Conservation (phyloP, 2,329 filamentous ascomycete genomes). For the Aureobasidium mangrovei region DNA sequence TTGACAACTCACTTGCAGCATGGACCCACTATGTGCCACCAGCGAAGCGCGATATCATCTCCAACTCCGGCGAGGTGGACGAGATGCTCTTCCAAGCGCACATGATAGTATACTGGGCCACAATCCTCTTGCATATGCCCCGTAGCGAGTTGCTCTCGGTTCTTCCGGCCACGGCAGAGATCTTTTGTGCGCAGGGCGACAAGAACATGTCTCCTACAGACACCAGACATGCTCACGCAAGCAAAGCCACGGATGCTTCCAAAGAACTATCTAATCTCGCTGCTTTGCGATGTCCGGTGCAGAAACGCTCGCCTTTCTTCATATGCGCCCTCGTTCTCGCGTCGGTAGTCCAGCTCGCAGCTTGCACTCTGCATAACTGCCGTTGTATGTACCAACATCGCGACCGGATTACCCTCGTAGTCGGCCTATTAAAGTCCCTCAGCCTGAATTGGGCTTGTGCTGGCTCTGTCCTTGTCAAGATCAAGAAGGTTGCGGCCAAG, state of each 20-base stretch:
- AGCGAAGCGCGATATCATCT: slow-evolving; percentile 62
- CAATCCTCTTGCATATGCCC: slow-evolving; percentile 71
- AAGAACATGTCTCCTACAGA: slow-evolving; percentile 43
- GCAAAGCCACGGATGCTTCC: slow-evolving; percentile 71
- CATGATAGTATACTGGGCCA: slow-evolving; percentile 58
- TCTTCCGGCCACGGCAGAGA: slow-evolving; percentile 44
- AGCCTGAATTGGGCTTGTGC: slow-evolving; percentile 66
- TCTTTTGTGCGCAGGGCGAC: slow-evolving; percentile 36
- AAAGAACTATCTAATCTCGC: slow-evolving; percentile 68
- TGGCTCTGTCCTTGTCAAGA: slow-evolving; percentile 58
- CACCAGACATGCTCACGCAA: slow-evolving; percentile 56
- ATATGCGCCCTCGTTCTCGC: slow-evolving; percentile 70
- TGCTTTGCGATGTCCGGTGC: slow-evolving; percentile 60
- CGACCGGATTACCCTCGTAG: slow-evolving; percentile 61
- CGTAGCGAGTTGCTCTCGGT: slow-evolving; percentile 62
- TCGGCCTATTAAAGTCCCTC: slow-evolving; percentile 63
- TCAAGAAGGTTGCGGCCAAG: slow-evolving; percentile 57
- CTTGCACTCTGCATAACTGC: slow-evolving; percentile 52
- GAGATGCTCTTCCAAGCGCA: slow-evolving; percentile 89
- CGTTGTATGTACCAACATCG: slow-evolving; percentile 59
- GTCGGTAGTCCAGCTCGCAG: slow-evolving; percentile 72
- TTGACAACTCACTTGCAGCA: slow-evolving; percentile 57
- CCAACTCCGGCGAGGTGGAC: slow-evolving; percentile 63
- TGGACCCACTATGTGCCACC: slow-evolving; percentile 74
- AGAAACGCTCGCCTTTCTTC: slow-evolving; percentile 72